Base-by-base conservation (phyloP, 208 protist species). In the Crithidia brevicula region DNA sequence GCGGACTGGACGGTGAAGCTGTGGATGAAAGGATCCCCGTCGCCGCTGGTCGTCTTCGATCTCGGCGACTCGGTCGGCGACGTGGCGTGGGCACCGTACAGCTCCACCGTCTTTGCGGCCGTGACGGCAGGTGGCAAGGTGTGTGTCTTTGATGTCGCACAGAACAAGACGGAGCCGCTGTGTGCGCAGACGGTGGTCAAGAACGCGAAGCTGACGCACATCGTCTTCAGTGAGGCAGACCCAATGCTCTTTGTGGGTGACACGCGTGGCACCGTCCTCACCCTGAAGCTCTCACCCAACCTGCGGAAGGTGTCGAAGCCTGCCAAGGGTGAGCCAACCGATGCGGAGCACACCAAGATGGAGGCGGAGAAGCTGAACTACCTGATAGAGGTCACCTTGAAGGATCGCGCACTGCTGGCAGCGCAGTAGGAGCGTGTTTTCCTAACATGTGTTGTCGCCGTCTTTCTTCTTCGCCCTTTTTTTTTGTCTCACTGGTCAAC, bases 1-100 rank as follows among this genome's bases (percentile, higher is more conserved):
- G 95, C 96, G 0, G 98, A 99, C 81, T 99, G 98, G 98, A 98
- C 94, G 11, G 94, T 99, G 20, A 98, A 98, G 76, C 72, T 99
- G 43, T 99, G 97, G 97, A 89, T 98, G 46, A 87, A 92, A 60
- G 86, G 63, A 22, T 88, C 80, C 20, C 82, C 74, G 1, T 67
- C 82, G 46, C 94, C 98, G 27, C 74, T 99, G 10, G 72, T 98
- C 56, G 90, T 89, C n/a, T 99, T 99, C 73, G 97, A 99, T 79
- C 88, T 99, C 27, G 94, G 91, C 58, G 96, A 96, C 67, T 73
- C 90, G 40, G 98, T 99, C 7, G 97, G 97, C 31, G 97, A 99
- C 58, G 85, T 98, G 9, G 94, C 90, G 23, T 99, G 98, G 98
- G 83, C 98, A 13, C 98, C 98, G n/a, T 99, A 98, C 82, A 95